These are phyloP conservation scores for Colletotrichum sp. DNA, from an alignment of 2,329 filamentous ascomycete species.

Conservation along the genomic window DNA sequence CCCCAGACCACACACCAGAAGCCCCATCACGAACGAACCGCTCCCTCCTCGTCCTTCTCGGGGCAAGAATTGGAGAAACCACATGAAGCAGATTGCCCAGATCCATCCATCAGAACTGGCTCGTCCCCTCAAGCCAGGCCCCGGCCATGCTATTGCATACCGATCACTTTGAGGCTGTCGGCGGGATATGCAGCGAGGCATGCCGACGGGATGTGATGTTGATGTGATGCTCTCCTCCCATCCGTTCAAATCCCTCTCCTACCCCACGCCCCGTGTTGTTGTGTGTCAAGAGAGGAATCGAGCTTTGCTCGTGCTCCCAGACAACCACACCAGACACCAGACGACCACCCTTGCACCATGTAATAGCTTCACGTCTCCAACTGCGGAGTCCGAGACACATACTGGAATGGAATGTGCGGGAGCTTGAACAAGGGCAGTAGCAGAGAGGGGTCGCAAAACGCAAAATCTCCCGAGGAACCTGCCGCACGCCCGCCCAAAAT, in stretches of 20 bases:
- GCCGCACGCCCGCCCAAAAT: background rate
- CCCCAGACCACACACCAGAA: background rate
- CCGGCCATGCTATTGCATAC: background rate
- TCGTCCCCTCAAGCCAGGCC: background rate
- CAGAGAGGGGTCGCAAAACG: slow-evolving; percentile 6
- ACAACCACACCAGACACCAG: background rate
- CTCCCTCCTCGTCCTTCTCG: background rate
- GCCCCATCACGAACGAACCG: background rate
- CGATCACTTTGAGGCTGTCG: background rate
- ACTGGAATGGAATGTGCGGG: slow-evolving; percentile 6
- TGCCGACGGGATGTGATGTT: background rate
- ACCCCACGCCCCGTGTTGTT: background rate
- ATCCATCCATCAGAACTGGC: background rate
- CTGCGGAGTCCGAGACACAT: slow-evolving; percentile 15
- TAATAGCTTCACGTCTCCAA: slow-evolving; percentile 9
- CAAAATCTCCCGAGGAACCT: background rate
- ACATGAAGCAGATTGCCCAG: background rate
- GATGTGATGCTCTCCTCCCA: background rate
- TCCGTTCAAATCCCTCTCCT: background rate
- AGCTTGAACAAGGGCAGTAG: background rate
- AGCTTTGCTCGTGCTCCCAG: background rate
- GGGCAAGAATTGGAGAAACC: slow-evolving; percentile 14
- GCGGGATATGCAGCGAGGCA: background rate
- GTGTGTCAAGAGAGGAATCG: background rate
- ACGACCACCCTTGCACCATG: background rate